These are phyloP conservation scores for Aspergillus cavernicola DNA, from an alignment of 495 filamentous ascomycete genomes.

Conservation along the genomic window DNA sequence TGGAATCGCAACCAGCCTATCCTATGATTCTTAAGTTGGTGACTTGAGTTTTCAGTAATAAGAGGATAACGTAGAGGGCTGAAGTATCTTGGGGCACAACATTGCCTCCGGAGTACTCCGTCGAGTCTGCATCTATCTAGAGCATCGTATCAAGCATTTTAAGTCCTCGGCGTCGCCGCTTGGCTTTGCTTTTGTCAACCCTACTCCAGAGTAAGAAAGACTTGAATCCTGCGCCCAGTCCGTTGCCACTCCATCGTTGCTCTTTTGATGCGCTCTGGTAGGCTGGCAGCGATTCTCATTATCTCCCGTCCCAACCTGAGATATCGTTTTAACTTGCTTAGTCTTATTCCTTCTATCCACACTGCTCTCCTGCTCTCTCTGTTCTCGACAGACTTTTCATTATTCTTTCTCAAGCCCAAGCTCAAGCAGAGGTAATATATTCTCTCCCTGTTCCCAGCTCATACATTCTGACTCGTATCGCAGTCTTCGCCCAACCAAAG, in stretches of 20 bases:
- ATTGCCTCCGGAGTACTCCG: no score
- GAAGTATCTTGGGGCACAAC: no score
- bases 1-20: conserved; percentile 11
- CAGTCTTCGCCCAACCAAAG: not conserved
- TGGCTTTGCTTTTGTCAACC: conserved; percentile 7
- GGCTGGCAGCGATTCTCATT: not conserved
- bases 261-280: not conserved
- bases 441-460: not conserved
- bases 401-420: not conserved
- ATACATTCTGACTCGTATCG: not conserved
- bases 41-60: no score
- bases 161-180: conserved; percentile 5
- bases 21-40: no score
- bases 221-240: conserved; percentile 1
- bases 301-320: not conserved
- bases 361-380: not conserved
- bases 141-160: conserved; percentile 1
- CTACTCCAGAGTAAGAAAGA: not conserved
- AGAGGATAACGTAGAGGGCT: no score
- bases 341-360: not conserved
- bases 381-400: not conserved
- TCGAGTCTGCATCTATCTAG: no score
- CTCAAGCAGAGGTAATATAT: not conserved
- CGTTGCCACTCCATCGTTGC: not conserved
- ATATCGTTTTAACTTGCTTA: no score